phyloP scores from a whole-genome alignment of 2,329 filamentous ascomycete genomes.

The Ophiostoma ulmi region DNA sequence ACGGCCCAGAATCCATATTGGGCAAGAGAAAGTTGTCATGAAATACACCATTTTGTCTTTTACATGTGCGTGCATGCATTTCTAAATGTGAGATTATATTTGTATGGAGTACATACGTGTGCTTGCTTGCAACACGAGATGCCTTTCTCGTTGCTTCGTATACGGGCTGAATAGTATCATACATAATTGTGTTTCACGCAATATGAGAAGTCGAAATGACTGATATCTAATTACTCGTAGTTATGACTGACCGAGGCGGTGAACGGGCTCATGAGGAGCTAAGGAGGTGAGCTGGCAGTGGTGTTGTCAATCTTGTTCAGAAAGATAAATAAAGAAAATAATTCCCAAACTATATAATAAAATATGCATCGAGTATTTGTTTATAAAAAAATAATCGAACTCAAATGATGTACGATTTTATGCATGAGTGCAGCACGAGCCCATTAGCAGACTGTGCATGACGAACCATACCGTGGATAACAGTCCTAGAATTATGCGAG shows the following conservation, averaged over 20 bases:
- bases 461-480: constrained; percentile 16
- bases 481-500: background rate
- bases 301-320: background rate
- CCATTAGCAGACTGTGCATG: constrained; percentile 12
- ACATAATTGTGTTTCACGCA: background rate
- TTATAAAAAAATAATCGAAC: background rate
- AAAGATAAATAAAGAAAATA: no score
- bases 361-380: background rate
- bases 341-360: background rate
- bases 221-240: constrained; percentile 2
- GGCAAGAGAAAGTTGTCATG: background rate
- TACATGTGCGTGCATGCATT: background rate
- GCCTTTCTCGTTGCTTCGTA: background rate
- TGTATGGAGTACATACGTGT: background rate
- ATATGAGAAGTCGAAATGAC: constrained; percentile 2
- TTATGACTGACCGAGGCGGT: background rate
- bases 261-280: background rate
- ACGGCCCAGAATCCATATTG: constrained; percentile 3
- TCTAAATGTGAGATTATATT: background rate
- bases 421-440: constrained; percentile 18
- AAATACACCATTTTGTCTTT: background rate
- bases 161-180: background rate
- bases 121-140: background rate
- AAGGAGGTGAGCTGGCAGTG: background rate
- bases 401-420: background rate